Conservation (phyloP, 2,329 filamentous ascomycete genomes). For the Penicillium sp. region DNA sequence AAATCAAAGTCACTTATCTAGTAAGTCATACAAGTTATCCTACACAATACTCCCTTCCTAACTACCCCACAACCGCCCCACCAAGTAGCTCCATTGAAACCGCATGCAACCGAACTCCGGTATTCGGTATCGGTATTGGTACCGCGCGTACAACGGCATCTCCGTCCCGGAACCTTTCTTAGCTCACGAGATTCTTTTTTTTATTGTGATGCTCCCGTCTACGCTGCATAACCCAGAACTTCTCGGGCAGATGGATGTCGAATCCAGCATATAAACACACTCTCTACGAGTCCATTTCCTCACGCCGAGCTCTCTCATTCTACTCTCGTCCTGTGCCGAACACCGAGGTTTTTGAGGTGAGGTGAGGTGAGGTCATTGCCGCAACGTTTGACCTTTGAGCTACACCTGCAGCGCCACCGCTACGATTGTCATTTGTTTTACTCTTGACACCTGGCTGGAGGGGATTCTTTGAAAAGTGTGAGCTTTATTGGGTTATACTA, state of each 20-base stretch:
- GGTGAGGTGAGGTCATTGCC: conserved; percentile 29
- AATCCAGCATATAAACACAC: conserved; percentile 13
- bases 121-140: conserved; percentile 6
- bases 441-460: not conserved
- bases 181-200: conserved; percentile 19
- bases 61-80: not conserved
- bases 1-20: too few species aligned
- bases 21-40: too few species aligned
- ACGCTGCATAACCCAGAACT: conserved; percentile 52
- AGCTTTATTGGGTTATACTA: not conserved
- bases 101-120: conserved; percentile 9
- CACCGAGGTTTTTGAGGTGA: too few species aligned
- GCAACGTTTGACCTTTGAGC: conserved; percentile 8
- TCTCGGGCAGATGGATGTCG: conserved; percentile 26
- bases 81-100: not conserved
- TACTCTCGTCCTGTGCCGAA: too few species aligned
- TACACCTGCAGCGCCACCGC: too few species aligned
- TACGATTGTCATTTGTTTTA: not conserved
- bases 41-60: not conserved
- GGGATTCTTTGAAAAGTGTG: not conserved
- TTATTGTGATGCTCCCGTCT: conserved; percentile 41
- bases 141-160: conserved; percentile 4
- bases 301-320: not conserved
- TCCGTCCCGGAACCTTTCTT: conserved; percentile 5
- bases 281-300: not conserved